Evolutionary conservation across 352 stramenopile genomes (phyloP), one percentile per base, ranked within the genome.

Genomic region (Achlya hypogyna): DNA sequence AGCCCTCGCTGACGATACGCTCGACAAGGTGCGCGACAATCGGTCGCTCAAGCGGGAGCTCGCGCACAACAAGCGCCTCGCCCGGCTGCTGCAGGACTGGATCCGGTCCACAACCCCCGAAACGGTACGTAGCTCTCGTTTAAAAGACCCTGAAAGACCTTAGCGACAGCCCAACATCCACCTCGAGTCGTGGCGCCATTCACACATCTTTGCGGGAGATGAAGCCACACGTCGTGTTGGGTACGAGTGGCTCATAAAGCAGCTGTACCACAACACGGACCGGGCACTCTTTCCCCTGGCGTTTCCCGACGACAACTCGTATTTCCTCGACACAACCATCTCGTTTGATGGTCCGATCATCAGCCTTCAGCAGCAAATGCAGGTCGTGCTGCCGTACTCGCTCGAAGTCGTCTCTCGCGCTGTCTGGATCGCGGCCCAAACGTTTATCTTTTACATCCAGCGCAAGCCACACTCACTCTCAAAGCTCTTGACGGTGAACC

Each of bases 241-340:
- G 32, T 51, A 31, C 14, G 32, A 49, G 42, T 63, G 54, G 54
- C 31, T 63, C 3, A 10, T 63, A n/a, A 9, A 6, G 25, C 54
- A 63, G 20, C n/a, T 63, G 8, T 63, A 63, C 54, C 32, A 63
- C 54, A 63, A 63, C 54, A 63, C 29, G 35, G 54, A 63, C 9
- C 54, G 32, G 1, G 54, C 35, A n/a, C 28, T 63, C 23, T 9
- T 43, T 5, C n/a, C 23, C 12, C 3, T 49, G 1, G 28, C 35
- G n/a, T 63, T 63, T n/a, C 54, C 54, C 12, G 5, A 27, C 1
- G 10, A 5, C 1, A 63, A 31, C 4, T 27, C 47, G 4, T 35
- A 31, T 6, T 63, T 51, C 28, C 27, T 63, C 22, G 54, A 63
- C 6, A 49, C 29, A 22, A 8, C 12, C 35, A 22, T 45, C 23